Conservation (phyloP, 192 early-diverging fungal species). For the Rhizophagus prolifer region DNA sequence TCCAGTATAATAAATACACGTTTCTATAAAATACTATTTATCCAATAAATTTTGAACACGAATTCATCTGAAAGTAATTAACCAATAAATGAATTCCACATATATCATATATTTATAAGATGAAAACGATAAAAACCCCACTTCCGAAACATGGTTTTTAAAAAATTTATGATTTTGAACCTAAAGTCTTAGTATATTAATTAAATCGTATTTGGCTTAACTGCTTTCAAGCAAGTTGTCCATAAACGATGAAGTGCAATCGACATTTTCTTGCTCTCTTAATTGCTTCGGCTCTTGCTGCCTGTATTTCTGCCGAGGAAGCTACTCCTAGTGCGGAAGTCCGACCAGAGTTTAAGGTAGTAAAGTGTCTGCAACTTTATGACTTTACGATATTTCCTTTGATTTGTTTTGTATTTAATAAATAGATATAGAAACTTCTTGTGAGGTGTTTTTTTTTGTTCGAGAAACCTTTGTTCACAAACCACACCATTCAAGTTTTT, state of each 20-base stretch:
- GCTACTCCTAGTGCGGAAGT: neutral
- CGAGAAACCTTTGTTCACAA: neutral
- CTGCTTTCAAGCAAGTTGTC: constrained; percentile 7
- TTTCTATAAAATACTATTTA: neutral
- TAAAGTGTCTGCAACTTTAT: neutral
- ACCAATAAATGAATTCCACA: neutral
- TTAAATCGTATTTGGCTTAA: constrained; percentile 1
- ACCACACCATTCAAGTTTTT: neutral
- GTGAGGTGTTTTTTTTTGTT: neutral
- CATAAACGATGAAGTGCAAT: constrained; percentile 20
- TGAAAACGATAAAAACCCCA: neutral
- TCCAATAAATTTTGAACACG: neutral
- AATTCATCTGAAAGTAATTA: neutral
- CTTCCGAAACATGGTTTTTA: neutral
- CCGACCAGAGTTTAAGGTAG: constrained; percentile 21
- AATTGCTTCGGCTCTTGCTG: neutral
- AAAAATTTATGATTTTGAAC: neutral
- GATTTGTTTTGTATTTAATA: neutral
- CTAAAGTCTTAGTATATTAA: neutral
- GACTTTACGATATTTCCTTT: neutral
- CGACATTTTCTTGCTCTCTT: constrained; percentile 20
- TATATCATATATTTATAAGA: neutral
- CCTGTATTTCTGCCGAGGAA: constrained; percentile 5
- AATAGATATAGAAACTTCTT: neutral
- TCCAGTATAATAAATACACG: too few relatives aligned